Base-by-base conservation (phyloP, 2,329 filamentous ascomycete genomes). In the Cadophora sp. region DNA sequence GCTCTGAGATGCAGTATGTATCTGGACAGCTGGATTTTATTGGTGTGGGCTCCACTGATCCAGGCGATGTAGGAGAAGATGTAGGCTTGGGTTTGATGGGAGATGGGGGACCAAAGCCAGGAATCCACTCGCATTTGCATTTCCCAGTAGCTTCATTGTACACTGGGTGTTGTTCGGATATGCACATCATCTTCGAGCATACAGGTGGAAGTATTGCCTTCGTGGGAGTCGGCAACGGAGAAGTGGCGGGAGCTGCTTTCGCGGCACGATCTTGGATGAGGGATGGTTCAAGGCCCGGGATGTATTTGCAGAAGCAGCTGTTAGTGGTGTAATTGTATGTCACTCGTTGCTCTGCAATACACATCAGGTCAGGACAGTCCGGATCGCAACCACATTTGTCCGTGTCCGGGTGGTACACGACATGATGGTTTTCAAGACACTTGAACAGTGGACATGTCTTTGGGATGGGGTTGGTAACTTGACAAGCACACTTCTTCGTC, bases 341-440 rank as follows among this genome's bases (percentile, higher is more conserved):
- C 1, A 69, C 64, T 11, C 29, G 64, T 34, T 62, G 19, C 19
- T 69, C 68, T 1, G 69, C 64, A 27, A 71, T 67, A 46, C 72
- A 74, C 34, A 71, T 65, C 7, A 74, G 56, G 31, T 69, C 68
- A 12, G 70, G 71, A 60, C 71, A 73, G 37, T 73, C 71, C 24
- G 59, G 26, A 16, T 68, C 64, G 34, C 72, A 74, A 29, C 14
- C 34, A 46, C 72, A 74, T 22, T 68, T 72, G 22, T 65, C 51
- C 0, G 70, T 69, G 7, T 69, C 68, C 1, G 70, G 65, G 27
- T 73, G 65, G 46, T 69, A 74, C 7, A 74, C 69, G 14, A 70
- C 62, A 53, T 73, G 71, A 11, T 68, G 50, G 14, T 62, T 66
- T 12, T 65, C 64, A 0, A 48, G 48, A 27, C 71, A 74, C 56